A percentile compares a stretch with the other conserved stretches of the same genome.
Evolutionary conservation across 75 land plant genomes (phyloP).

Genomic region (Selaginella tamariscina): DNA sequence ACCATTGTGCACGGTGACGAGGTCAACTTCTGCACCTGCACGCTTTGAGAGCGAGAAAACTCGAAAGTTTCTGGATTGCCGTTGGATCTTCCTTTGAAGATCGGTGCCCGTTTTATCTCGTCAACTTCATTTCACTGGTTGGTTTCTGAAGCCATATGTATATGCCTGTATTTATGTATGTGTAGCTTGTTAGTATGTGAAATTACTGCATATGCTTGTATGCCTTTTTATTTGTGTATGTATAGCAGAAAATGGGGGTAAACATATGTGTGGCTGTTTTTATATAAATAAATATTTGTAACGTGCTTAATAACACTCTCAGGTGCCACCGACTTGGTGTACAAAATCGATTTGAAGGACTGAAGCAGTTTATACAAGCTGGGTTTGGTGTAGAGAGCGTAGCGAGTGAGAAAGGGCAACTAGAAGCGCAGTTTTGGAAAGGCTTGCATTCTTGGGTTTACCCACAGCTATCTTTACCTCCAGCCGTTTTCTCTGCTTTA

Average conservation of each 20-base stretch:
- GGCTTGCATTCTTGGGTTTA: slow-evolving; percentile 63
- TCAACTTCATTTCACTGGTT: slow-evolving; percentile 61
- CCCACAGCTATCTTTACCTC: slow-evolving; percentile 62
- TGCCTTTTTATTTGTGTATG: too few species aligned
- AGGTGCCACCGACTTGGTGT: slow-evolving; percentile 24
- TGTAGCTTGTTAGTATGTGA: too few species aligned
- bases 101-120: slow-evolving; percentile 39
- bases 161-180: too few species aligned
- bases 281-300: not conserved
- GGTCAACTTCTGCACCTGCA: slow-evolving; percentile 15
- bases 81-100: slow-evolving; percentile 64
- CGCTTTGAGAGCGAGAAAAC: not conserved
- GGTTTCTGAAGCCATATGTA: too few species aligned
- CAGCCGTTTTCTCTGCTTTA: slow-evolving; percentile 50
- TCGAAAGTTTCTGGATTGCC: slow-evolving; percentile 20
- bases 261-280: too few species aligned
- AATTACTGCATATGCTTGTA: too few species aligned
- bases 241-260: too few species aligned
- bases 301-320: not conserved
- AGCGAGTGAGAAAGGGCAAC: not conserved
- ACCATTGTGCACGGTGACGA: not conserved
- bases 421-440: slow-evolving; percentile 18
- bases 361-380: slow-evolving; percentile 18
- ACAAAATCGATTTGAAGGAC: slow-evolving; percentile 18
- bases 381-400: slow-evolving; percentile 5